A percentile compares a stretch with the other conserved stretches of the same genome.
These are phyloP conservation scores for Rhodotorula kratochvilovae DNA, from an alignment of 768 basidiomycete genomes.

Conservation along the genomic window DNA sequence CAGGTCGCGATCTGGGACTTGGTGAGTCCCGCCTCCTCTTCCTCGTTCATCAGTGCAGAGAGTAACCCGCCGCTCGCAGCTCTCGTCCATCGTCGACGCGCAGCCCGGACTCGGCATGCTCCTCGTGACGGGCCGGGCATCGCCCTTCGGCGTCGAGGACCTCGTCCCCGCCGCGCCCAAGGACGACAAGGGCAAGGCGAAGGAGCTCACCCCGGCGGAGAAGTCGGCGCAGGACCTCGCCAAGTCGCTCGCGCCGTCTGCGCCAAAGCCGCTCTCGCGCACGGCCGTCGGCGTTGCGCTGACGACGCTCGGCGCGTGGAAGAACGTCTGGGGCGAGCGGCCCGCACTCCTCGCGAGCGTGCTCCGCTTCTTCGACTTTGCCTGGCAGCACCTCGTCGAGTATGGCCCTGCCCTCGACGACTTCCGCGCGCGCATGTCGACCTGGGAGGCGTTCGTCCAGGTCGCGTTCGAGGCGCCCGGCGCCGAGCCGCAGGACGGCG, in stretches of 20 bases:
- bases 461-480: constrained; percentile 52
- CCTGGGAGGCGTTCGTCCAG: constrained; percentile 61
- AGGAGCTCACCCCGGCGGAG: constrained; percentile 45
- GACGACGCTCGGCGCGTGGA: constrained; percentile 65
- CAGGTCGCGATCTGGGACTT: constrained; percentile 79
- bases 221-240: constrained; percentile 41
- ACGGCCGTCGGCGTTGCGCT: constrained; percentile 68
- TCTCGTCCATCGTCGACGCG: constrained; percentile 68
- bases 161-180: constrained; percentile 47
- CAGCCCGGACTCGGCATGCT: constrained; percentile 79
- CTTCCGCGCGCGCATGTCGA: constrained; percentile 53
- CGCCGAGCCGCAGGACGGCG: constrained; percentile 51
- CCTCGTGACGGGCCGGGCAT: constrained; percentile 70
- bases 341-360: constrained; percentile 70
- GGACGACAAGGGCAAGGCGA: constrained; percentile 43
- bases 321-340: constrained; percentile 68
- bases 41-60: too few species aligned
- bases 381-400: constrained; percentile 75
- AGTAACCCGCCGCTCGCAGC: too few species aligned
- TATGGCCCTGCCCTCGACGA: constrained; percentile 60
- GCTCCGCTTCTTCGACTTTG: constrained; percentile 67
- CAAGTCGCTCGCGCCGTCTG: constrained; percentile 38
- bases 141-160: constrained; percentile 28
- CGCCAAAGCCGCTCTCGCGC: constrained; percentile 12
- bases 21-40: constrained; percentile 50